Evolutionary conservation across 2,329 filamentous ascomycete species (phyloP), one percentile per base, ranked within the genome.

Genomic region (Sporothrix mexicana): DNA sequence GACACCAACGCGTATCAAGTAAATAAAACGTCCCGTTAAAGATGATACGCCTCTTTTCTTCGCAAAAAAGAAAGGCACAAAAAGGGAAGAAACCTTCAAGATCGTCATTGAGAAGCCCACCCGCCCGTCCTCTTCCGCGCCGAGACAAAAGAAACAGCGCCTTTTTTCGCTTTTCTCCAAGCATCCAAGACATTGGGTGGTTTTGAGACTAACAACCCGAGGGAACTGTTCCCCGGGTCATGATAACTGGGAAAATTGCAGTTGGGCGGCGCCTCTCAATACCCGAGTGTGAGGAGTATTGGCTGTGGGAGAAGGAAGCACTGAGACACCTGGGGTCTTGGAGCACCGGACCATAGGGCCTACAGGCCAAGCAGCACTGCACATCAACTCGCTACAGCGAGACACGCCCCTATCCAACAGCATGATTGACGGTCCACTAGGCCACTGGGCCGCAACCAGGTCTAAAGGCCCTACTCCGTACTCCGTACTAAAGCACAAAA

Each of bases 141-240:
- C 62, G 62, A 66, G 43, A 66, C 43, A 66, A 66, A 45, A 45
- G 4, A 62, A 23, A 64, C 55, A 45, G 41, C 36, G 36, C 59
- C 59, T 41, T 41, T 25, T 61, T 61, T 23, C 8, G 8, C 20
- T 43, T 45, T 45, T 45, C 61, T 43, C 17, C 41, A 66, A 66
- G 4, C 10, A 13, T 23, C 66, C 23, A 55, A 69, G 66, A 55
- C 66, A 55, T 55, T 43, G 8, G 17, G 49, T 55, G 30, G 30
- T 25, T 51, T 49, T 53, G 66, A 53, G 66, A 66, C 61, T 23
- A 66, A 23, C 61, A 15, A 66, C 20, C 30, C 5, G n/a, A 55
- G 47, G 66, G 17, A 53, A 43, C 66, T 25, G 12, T 69, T 55
- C 66, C 66, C 66, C 66, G 66, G 47, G 47, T 53, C 66, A 17